A percentile compares a stretch with the other conserved stretches of the same genome.
Conservation (phyloP, 2,329 filamentous ascomycete genomes). For the Cytospora piceae region DNA sequence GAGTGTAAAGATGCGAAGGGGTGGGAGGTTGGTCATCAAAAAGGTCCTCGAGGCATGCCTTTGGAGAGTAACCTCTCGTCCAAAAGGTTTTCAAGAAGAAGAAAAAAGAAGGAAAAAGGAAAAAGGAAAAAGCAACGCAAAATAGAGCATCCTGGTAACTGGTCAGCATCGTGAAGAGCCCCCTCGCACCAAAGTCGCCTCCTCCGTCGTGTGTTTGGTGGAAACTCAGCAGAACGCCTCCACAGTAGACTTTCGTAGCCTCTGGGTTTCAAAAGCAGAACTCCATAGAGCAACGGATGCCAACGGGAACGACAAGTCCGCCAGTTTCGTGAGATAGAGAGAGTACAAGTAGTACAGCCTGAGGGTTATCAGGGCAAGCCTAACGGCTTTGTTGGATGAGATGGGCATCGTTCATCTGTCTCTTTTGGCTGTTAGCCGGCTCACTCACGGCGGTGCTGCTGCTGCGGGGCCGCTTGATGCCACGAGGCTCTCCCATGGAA, state of each 20-base stretch:
- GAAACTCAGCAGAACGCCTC: not conserved
- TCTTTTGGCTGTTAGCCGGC: not conserved
- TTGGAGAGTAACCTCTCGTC: not conserved
- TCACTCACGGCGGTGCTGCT: conserved; percentile 2
- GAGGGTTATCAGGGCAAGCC: not conserved
- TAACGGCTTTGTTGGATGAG: not conserved
- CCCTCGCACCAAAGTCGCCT: not conserved
- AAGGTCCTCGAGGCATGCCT: not conserved
- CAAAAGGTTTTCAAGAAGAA: too few relatives aligned
- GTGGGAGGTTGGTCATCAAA: not conserved
- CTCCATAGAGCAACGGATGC: not conserved
- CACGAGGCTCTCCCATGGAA: not conserved
- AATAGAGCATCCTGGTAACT: not conserved
- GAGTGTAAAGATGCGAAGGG: not conserved
- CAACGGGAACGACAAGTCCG: not conserved
- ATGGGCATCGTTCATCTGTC: not conserved
- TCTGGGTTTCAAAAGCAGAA: not conserved
- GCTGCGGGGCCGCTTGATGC: conserved; percentile 10
- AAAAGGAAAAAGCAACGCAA: not conserved
- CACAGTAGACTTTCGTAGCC: not conserved
- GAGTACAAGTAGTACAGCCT: not conserved
- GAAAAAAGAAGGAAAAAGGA: too few relatives aligned
- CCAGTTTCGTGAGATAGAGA: not conserved
- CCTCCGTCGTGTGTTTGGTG: not conserved
- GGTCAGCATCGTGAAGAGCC: not conserved